Evolutionary conservation across 2,329 filamentous ascomycete genomes (phyloP).

Genomic region (Coleophoma crateriformis): DNA sequence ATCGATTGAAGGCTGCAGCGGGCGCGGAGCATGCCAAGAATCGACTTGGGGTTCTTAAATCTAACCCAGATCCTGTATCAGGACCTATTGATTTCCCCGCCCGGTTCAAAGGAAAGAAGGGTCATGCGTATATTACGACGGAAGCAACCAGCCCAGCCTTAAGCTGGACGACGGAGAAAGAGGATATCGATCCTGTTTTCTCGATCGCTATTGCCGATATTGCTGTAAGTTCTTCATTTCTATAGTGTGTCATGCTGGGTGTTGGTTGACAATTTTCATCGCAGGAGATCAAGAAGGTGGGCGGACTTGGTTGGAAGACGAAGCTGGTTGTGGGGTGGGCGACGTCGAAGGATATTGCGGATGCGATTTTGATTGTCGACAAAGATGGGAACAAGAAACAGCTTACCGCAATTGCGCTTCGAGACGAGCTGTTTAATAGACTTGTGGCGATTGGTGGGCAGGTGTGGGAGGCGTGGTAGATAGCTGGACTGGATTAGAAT

Average conservation of each 20-base stretch:
- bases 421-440: constrained; percentile 79
- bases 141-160: constrained; percentile 63
- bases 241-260: too few species aligned
- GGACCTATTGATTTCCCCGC: constrained; percentile 76
- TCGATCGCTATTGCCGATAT: constrained; percentile 67
- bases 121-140: constrained; percentile 64
- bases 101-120: constrained; percentile 64
- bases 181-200: constrained; percentile 58
- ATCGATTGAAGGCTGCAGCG: constrained; percentile 58
- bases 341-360: constrained; percentile 65
- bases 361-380: constrained; percentile 48
- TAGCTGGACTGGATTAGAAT: background rate
- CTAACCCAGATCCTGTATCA: constrained; percentile 36
- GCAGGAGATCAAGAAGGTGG: constrained; percentile 70
- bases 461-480: constrained; percentile 75
- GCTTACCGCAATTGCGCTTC: constrained; percentile 64
- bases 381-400: constrained; percentile 47
- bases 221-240: constrained; percentile 13
- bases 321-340: constrained; percentile 80
- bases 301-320: constrained; percentile 79
- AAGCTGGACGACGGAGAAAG: constrained; percentile 35
- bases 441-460: constrained; percentile 70
- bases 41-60: constrained; percentile 61
- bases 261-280: background rate
- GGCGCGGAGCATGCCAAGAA: constrained; percentile 59